A percentile compares a stretch with the other conserved stretches of the same genome.
Conservation (phyloP, 2,329 filamentous ascomycete genomes). For the Colletotrichum salicis region DNA sequence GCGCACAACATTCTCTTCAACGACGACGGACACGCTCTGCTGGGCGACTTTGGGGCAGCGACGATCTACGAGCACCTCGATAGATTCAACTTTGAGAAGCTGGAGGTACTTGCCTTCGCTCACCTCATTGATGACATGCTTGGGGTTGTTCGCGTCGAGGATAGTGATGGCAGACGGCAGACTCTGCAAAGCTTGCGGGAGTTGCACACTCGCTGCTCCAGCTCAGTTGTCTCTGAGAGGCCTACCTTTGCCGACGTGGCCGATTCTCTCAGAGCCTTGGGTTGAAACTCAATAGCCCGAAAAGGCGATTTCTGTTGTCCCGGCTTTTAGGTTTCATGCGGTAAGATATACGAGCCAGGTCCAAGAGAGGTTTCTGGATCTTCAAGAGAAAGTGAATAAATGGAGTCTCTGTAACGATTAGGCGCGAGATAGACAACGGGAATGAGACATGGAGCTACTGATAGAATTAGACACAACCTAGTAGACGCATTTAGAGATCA, state of each 20-base stretch:
- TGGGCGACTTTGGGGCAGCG: constrained; percentile 60
- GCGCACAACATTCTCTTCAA: constrained; percentile 59
- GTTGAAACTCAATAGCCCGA: neutral
- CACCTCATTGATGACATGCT: constrained; percentile 58
- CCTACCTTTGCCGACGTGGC: constrained; percentile 47
- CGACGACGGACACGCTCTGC: constrained; percentile 52
- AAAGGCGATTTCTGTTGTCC: neutral
- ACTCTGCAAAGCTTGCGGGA: constrained; percentile 39
- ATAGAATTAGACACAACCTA: neutral
- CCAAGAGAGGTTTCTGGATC: neutral
- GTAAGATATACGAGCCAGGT: neutral
- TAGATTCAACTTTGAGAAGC: constrained; percentile 48
- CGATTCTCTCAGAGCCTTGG: neutral
- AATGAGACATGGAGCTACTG: neutral
- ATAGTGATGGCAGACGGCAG: neutral
- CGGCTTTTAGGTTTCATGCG: neutral
- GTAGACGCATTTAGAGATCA: neutral
- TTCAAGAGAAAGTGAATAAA: neutral
- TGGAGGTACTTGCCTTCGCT: constrained; percentile 60
- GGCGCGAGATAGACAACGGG: neutral
- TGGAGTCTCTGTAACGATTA: neutral
- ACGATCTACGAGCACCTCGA: constrained; percentile 51
- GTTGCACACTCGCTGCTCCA: constrained; percentile 44
- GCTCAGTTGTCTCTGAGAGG: constrained; percentile 40
- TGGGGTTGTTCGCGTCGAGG: constrained; percentile 42